Conservation (phyloP, 768 basidiomycete genomes). For the Suillus lakei region DNA sequence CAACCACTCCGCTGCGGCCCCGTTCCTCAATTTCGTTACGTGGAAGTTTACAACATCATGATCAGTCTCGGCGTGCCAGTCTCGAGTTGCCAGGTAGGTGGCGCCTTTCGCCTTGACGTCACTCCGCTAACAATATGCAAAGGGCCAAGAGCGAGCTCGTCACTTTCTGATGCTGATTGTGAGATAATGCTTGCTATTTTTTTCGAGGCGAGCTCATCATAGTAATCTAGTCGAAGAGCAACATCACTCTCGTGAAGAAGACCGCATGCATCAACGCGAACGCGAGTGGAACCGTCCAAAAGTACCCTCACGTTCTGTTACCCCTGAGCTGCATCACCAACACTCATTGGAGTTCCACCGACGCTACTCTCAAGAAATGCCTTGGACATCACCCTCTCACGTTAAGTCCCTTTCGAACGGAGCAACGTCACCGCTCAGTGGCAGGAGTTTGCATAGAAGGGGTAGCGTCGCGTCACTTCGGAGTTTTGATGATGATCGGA, state of each 20-base stretch:
- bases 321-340: constrained; percentile 29
- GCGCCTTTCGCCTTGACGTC: constrained; percentile 3
- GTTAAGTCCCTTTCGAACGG: constrained; percentile 25
- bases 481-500: constrained; percentile 45
- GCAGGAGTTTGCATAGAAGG: constrained; percentile 27
- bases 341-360: constrained; percentile 33
- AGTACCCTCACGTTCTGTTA: constrained; percentile 26
- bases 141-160: constrained; percentile 37
- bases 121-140: constrained; percentile 4
- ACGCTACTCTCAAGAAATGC: constrained; percentile 17
- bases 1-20: constrained; percentile 11
- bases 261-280: constrained; percentile 47
- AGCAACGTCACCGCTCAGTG: constrained; percentile 11
- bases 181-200: constrained; percentile 25
- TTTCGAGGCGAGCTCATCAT: constrained; percentile 10
- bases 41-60: constrained; percentile 8
- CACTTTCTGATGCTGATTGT: constrained; percentile 27
- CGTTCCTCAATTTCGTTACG: constrained; percentile 22
- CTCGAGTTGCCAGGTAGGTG: constrained; percentile 24
- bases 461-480: constrained; percentile 47
- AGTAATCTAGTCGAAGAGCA: constrained; percentile 31
- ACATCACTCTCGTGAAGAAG: constrained; percentile 33
- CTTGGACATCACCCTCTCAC: constrained; percentile 25
- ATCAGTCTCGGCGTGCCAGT: constrained; percentile 16
- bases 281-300: constrained; percentile 51